Percentiles rank a stretch among this genome's conserved stretches.
Conservation (phyloP, 2,329 filamentous ascomycete species). For the Scedosporium apiospermum region DNA sequence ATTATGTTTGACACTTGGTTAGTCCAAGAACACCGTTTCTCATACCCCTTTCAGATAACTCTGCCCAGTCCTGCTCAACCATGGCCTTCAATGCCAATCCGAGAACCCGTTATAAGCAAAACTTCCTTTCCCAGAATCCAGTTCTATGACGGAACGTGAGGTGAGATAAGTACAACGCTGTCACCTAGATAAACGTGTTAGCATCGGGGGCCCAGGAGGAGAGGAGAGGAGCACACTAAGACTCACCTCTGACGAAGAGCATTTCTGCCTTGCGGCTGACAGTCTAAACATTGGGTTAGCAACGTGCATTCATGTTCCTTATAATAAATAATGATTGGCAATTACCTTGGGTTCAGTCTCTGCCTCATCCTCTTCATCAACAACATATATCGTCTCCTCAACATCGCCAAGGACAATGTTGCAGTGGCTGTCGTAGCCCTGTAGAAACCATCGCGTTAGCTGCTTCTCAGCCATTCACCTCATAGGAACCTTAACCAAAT, state of each 20-base stretch:
- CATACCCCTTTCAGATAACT: background rate
- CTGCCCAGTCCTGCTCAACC: background rate
- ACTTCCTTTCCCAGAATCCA: background rate
- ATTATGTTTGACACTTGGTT: background rate
- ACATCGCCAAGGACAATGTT: slow-evolving; percentile 94
- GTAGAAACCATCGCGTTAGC: background rate
- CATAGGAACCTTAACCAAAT: background rate
- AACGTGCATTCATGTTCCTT: background rate
- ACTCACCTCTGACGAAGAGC: slow-evolving; percentile 89
- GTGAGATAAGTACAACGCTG: slow-evolving; percentile 64
- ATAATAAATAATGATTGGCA: background rate
- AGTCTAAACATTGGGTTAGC: slow-evolving; percentile 46
- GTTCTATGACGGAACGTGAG: slow-evolving; percentile 38
- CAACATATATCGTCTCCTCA: slow-evolving; percentile 90
- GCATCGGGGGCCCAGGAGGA: background rate
- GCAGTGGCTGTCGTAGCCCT: slow-evolving; percentile 99
- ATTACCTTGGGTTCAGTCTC: slow-evolving; percentile 57
- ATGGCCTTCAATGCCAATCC: background rate
- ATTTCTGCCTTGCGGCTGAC: slow-evolving; percentile 97
- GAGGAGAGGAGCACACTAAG: too few relatives aligned
- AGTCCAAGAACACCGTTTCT: background rate
- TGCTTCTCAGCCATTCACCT: background rate
- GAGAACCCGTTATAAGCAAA: background rate
- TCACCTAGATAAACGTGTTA: slow-evolving; percentile 40
- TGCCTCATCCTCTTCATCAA: slow-evolving; percentile 25